Evolutionary conservation across 768 basidiomycete genomes (phyloP).

Genomic region (Boletus barrowsii): DNA sequence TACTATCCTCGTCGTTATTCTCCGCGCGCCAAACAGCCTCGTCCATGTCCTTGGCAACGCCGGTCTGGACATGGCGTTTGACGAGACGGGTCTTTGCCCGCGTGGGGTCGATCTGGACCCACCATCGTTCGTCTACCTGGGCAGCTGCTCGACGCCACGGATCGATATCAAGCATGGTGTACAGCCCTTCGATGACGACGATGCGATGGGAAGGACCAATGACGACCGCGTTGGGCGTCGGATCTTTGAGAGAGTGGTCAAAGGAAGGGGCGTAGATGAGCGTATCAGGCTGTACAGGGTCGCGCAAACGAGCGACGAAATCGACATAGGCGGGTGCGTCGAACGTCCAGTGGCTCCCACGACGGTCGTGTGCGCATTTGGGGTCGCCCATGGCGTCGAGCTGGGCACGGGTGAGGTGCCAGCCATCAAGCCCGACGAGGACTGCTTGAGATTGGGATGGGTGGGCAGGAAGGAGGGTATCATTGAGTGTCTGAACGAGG

Average conservation of each 20-base stretch:
- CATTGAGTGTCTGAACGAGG: constrained; percentile 54
- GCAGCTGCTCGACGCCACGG: constrained; percentile 69
- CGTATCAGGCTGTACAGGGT: not conserved
- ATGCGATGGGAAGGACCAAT: constrained; percentile 69
- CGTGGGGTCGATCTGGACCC: constrained; percentile 55
- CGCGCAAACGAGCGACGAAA: constrained; percentile 60
- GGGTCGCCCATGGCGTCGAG: constrained; percentile 78
- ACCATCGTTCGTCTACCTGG: constrained; percentile 77
- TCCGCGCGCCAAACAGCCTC: constrained; percentile 71
- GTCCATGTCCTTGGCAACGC: constrained; percentile 61
- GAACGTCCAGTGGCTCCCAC: constrained; percentile 92
- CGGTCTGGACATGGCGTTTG: constrained; percentile 72
- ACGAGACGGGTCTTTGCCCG: constrained; percentile 62
- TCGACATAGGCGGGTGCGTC: constrained; percentile 67
- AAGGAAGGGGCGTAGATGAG: constrained; percentile 75
- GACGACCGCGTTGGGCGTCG: constrained; percentile 53
- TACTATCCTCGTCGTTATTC: constrained; percentile 77
- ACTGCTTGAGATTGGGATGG: constrained; percentile 39
- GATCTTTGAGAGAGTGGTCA: constrained; percentile 86
- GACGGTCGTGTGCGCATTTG: constrained; percentile 67
- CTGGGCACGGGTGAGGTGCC: constrained; percentile 81
- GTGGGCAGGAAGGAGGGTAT: constrained; percentile 27
- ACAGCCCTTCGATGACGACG: constrained; percentile 88
- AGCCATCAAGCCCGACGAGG: constrained; percentile 84
- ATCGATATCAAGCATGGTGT: constrained; percentile 67